phyloP scores from a whole-genome alignment of 2,329 filamentous ascomycete genomes.

The Seiridium unicorne region DNA sequence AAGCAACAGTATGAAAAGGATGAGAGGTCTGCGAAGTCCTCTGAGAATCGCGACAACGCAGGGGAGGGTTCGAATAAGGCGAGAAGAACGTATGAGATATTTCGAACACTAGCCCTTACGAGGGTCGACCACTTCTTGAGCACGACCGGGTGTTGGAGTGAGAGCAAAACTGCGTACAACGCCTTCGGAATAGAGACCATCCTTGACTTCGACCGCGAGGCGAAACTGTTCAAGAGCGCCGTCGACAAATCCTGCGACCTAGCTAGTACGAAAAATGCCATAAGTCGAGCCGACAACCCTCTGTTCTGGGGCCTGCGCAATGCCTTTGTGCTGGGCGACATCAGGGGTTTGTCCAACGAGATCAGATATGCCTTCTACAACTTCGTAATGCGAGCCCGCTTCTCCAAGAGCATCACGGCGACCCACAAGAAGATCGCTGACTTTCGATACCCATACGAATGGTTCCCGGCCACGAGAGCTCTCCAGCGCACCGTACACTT shows the following conservation, averaged over 20 bases:
- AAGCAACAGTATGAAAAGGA: background rate
- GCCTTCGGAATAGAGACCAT: conserved; percentile 35
- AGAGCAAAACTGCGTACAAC: conserved; percentile 24
- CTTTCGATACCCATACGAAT: conserved; percentile 84
- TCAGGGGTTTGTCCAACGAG: conserved; percentile 51
- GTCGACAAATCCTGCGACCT: conserved; percentile 44
- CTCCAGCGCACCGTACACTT: conserved; percentile 83
- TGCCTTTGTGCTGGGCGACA: conserved; percentile 55
- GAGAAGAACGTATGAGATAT: conserved; percentile 19
- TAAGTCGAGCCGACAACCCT: conserved; percentile 44
- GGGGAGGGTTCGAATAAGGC: background rate
- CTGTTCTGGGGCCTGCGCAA: conserved; percentile 58
- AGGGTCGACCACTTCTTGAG: conserved; percentile 35
- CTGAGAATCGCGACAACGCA: background rate
- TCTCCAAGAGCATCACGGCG: conserved; percentile 53
- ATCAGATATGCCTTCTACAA: conserved; percentile 69
- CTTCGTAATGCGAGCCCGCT: conserved; percentile 56
- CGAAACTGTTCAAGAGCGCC: conserved; percentile 41
- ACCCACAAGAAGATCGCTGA: conserved; percentile 71
- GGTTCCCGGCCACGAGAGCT: conserved; percentile 81
- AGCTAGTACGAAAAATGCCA: conserved; percentile 35
- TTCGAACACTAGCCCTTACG: conserved; percentile 18
- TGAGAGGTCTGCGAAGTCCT: background rate
- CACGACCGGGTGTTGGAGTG: conserved; percentile 20
- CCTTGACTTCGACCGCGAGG: conserved; percentile 43